A percentile compares a stretch with the other conserved stretches of the same genome.
phyloP scores from a whole-genome alignment of 2,329 filamentous ascomycete genomes.

The Drechslerella coelobrocha region DNA sequence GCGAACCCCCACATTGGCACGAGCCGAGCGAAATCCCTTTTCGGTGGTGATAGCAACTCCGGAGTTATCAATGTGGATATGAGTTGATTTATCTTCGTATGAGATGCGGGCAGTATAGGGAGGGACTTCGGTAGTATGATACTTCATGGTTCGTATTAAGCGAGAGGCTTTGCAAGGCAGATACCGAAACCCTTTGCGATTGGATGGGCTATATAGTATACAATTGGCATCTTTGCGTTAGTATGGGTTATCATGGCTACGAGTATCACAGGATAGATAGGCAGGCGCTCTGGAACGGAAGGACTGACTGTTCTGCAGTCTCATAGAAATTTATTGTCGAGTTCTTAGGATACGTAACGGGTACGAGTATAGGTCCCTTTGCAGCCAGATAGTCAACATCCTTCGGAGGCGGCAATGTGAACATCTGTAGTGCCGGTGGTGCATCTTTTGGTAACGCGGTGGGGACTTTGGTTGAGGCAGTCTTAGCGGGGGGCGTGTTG shows the following conservation, averaged over 20 bases:
- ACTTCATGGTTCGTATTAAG: conserved; percentile 86
- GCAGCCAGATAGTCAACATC: conserved; percentile 60
- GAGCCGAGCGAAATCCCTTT: conserved; percentile 89
- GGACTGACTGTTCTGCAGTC: conserved; percentile 69
- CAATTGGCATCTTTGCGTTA: conserved; percentile 56
- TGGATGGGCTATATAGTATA: conserved; percentile 62
- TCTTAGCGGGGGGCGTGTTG: neutral
- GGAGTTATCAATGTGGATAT: conserved; percentile 79
- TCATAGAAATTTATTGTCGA: conserved; percentile 65
- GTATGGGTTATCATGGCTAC: conserved; percentile 61
- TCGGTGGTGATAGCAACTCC: conserved; percentile 83
- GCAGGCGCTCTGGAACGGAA: conserved; percentile 11
- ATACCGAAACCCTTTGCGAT: conserved; percentile 80
- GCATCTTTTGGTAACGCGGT: conserved; percentile 16
- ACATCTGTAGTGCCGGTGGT: conserved; percentile 44
- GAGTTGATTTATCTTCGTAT: conserved; percentile 87
- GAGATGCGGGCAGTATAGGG: conserved; percentile 85
- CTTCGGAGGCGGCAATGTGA: conserved; percentile 57
- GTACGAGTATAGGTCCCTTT: conserved; percentile 38
- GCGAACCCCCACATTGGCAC: conserved; percentile 86
- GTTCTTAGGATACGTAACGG: conserved; percentile 34
- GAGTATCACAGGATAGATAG: conserved; percentile 3
- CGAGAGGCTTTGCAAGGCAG: conserved; percentile 84
- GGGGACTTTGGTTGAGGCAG: conserved; percentile 6
- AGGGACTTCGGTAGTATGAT: conserved; percentile 83